A percentile compares a stretch with the other conserved stretches of the same genome.
phyloP scores from a whole-genome alignment of 768 basidiomycete genomes.

The Calocybe cyanea region DNA sequence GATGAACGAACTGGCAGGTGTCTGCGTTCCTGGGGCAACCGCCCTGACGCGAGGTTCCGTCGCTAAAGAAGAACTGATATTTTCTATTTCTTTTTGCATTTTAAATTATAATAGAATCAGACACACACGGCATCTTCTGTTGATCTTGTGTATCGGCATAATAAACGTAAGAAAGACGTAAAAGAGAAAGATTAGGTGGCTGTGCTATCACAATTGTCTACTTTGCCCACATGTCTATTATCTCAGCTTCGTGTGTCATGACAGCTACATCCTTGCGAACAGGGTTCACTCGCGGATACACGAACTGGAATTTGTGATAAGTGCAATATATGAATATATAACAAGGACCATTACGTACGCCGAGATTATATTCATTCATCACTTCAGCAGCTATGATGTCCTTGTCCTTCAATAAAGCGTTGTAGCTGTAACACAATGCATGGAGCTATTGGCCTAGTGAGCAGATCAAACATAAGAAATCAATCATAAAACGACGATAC shows the following conservation, averaged over 20 bases:
- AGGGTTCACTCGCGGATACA: conserved; percentile 76
- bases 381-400: conserved; percentile 75
- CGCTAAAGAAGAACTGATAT: conserved; percentile 16
- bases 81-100: not conserved
- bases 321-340: not conserved
- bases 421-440: conserved; percentile 51
- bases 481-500: conserved; percentile 34
- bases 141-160: not conserved
- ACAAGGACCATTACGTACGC: conserved; percentile 51
- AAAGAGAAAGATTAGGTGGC: conserved; percentile 8
- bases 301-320: conserved; percentile 49
- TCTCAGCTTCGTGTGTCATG: conserved; percentile 84
- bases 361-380: conserved; percentile 79
- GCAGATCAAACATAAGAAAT: not conserved
- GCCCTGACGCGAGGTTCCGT: conserved; percentile 11
- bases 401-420: conserved; percentile 67
- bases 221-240: conserved; percentile 57
- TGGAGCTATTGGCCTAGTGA: conserved; percentile 36
- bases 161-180: not conserved
- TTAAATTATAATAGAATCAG: not conserved
- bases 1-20: conserved; percentile 24
- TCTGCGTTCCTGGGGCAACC: conserved; percentile 10
- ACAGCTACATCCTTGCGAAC: conserved; percentile 74
- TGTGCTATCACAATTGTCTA: conserved; percentile 8
- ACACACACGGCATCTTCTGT: conserved; percentile 17